Percentiles rank a stretch among this genome's conserved stretches.
These are phyloP conservation scores for Cladosporium sp. DNA, from an alignment of 2,329 filamentous ascomycete species.

Conservation along the genomic window DNA sequence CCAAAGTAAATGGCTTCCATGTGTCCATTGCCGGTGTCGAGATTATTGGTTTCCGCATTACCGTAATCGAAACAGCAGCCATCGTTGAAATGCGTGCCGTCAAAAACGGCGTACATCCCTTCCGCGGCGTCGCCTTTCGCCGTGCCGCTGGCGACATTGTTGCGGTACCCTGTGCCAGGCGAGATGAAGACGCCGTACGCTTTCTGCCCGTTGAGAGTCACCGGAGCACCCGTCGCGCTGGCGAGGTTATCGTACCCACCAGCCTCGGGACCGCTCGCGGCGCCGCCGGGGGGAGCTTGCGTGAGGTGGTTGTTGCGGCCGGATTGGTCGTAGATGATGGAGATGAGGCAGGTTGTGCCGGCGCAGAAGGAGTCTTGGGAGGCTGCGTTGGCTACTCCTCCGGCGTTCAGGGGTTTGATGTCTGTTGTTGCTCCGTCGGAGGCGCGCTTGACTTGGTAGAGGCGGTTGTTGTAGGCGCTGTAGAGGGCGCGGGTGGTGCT, in stretches of 20 bases:
- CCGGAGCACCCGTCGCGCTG: conserved; percentile 55
- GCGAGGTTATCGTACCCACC: conserved; percentile 58
- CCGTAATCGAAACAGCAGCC: conserved; percentile 49
- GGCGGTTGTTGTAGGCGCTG: conserved; percentile 46
- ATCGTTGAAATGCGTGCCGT: conserved; percentile 56
- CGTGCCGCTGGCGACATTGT: conserved; percentile 48
- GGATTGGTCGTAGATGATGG: conserved; percentile 61
- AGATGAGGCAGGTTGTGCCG: conserved; percentile 58
- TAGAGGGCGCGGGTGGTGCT: conserved; percentile 62
- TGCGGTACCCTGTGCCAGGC: conserved; percentile 60
- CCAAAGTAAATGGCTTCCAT: conserved; percentile 69
- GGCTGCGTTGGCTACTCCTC: conserved; percentile 58
- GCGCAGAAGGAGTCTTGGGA: conserved; percentile 57
- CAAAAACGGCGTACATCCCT: conserved; percentile 58
- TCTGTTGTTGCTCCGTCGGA: conserved; percentile 47
- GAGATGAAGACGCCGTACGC: conserved; percentile 61
- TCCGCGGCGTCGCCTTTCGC: conserved; percentile 53
- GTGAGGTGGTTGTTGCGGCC: conserved; percentile 58
- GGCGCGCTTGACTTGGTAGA: conserved; percentile 57
- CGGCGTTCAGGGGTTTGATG: conserved; percentile 51
- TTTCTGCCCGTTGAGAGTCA: conserved; percentile 53
- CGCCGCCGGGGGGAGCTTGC: conserved; percentile 50
- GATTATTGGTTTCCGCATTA: conserved; percentile 38
- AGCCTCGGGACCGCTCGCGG: conserved; percentile 51
- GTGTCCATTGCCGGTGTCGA: conserved; percentile 54